A percentile compares a stretch with the other conserved stretches of the same genome.
Conservation (phyloP, 2,329 filamentous ascomycete genomes). For the Cryphonectria parasitica region DNA sequence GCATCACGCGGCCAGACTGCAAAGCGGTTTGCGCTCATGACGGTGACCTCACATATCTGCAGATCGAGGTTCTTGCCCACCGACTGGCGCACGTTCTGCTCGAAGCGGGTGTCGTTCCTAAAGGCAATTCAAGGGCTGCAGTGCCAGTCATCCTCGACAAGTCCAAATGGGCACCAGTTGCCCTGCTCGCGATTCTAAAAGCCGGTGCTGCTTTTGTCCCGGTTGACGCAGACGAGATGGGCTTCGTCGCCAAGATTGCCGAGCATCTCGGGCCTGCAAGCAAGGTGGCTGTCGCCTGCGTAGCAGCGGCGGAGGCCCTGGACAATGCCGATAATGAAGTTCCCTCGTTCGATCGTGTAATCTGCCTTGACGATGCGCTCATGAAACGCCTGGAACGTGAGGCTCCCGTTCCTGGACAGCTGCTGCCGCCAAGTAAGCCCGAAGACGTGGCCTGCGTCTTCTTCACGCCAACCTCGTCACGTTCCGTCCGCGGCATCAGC, state of each 20-base stretch:
- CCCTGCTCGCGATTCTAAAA: constrained; percentile 69
- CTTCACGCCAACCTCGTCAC: constrained; percentile 61
- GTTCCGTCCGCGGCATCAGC: constrained; percentile 63
- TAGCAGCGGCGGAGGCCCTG: constrained; percentile 25
- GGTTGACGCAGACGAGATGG: constrained; percentile 50
- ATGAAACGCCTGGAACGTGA: constrained; percentile 28
- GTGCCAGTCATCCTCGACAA: constrained; percentile 73
- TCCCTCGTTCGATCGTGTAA: constrained; percentile 26
- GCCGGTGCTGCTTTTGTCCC: constrained; percentile 56
- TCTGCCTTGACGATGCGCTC: constrained; percentile 25
- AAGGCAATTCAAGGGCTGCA: constrained; percentile 48
- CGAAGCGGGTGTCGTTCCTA: constrained; percentile 50
- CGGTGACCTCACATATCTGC: constrained; percentile 47
- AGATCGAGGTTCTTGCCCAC: constrained; percentile 44
- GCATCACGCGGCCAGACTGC: constrained; percentile 43
- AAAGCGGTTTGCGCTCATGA: constrained; percentile 51
- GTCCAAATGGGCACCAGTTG: constrained; percentile 68
- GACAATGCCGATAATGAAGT: constrained; percentile 6
- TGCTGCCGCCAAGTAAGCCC: constrained; percentile 38
- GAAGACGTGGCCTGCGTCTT: constrained; percentile 63
- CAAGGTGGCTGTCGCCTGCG: constrained; percentile 26
- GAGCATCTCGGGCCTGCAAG: constrained; percentile 29
- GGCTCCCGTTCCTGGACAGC: constrained; percentile 28
- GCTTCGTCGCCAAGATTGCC: constrained; percentile 35
- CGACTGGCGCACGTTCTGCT: constrained; percentile 51